Conservation (phyloP, 2,329 filamentous ascomycete species). For the Colletotrichum sansevieriae region DNA sequence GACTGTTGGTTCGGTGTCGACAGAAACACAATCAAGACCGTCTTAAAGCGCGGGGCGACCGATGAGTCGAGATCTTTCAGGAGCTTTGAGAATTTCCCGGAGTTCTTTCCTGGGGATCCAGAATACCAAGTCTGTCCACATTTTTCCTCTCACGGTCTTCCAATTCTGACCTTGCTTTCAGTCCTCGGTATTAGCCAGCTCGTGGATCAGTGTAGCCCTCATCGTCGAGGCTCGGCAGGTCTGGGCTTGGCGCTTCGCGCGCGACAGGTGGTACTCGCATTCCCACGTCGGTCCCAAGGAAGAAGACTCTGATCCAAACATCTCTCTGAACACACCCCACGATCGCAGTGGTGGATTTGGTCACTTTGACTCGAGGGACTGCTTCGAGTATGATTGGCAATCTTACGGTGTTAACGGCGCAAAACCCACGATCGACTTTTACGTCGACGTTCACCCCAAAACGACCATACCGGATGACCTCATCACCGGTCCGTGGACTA, state of each 20-base stretch:
- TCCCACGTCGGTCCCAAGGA: slow-evolving; percentile 24
- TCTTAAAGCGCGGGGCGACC: slow-evolving; percentile 20
- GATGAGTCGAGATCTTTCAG: slow-evolving; percentile 12
- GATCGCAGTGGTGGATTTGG: slow-evolving; percentile 44
- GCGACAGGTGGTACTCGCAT: slow-evolving; percentile 52
- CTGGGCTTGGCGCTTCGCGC: slow-evolving; percentile 58
- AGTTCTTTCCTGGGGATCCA: slow-evolving; percentile 53
- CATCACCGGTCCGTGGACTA: slow-evolving; percentile 58
- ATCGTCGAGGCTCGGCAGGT: slow-evolving; percentile 62
- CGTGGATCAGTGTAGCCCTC: slow-evolving; percentile 60
- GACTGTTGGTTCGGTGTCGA: slow-evolving; percentile 52
- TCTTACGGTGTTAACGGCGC: slow-evolving; percentile 25
- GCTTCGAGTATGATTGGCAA: slow-evolving; percentile 55
- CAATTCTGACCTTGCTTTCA: slow-evolving; percentile 44
- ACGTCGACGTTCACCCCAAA: slow-evolving; percentile 54
- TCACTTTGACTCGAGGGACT: slow-evolving; percentile 51
- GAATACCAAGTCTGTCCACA: slow-evolving; percentile 56
- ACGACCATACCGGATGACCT: slow-evolving; percentile 56
- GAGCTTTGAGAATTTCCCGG: slow-evolving; percentile 26
- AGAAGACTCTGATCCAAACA: slow-evolving; percentile 40
- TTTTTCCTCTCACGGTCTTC: too few species aligned
- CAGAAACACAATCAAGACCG: slow-evolving; percentile 24
- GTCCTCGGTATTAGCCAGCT: slow-evolving; percentile 58
- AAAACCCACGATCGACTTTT: slow-evolving; percentile 34
- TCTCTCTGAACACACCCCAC: slow-evolving; percentile 36